Percentiles rank a stretch among this genome's conserved stretches.
These are phyloP conservation scores for Anastatica hierochuntica DNA, from an alignment of 345 rosid genomes.

Conservation along the genomic window DNA sequence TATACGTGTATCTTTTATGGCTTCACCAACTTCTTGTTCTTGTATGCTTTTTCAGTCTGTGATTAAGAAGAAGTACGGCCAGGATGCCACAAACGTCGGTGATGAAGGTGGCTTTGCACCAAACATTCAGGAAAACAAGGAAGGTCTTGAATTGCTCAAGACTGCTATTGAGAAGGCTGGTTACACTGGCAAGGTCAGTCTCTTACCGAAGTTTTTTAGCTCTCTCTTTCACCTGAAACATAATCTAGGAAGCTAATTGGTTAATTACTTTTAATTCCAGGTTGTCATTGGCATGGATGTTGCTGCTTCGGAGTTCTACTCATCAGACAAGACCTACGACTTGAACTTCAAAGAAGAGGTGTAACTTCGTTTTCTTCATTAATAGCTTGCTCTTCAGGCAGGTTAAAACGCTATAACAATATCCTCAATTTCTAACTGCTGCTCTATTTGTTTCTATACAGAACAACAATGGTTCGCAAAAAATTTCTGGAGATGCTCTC, in stretches of 20 bases:
- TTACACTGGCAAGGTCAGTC: slow-evolving; percentile 71
- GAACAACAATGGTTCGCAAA: slow-evolving; percentile 79
- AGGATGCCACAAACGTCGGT: slow-evolving; percentile 97
- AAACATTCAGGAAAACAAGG: slow-evolving; percentile 98
- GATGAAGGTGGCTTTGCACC: slow-evolving; percentile 99
- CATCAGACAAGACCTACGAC: slow-evolving; percentile 68
- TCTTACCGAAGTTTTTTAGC: background rate
- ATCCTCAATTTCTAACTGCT: background rate
- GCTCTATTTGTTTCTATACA: slow-evolving; percentile 19
- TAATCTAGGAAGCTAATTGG: background rate
- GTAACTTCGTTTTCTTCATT: background rate
- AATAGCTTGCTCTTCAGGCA: background rate
- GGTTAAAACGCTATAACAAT: background rate
- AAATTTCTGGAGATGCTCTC: slow-evolving; percentile 79
- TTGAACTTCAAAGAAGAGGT: slow-evolving; percentile 87
- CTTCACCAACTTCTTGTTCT: background rate
- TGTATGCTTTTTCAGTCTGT: slow-evolving; percentile 14
- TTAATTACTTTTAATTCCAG: slow-evolving; percentile 36
- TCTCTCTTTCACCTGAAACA: background rate
- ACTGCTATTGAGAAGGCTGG: slow-evolving; percentile 93
- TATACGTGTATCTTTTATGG: too few species aligned
- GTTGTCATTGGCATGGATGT: slow-evolving; percentile 99
- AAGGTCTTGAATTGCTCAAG: slow-evolving; percentile 91
- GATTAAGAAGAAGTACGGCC: slow-evolving; percentile 71
- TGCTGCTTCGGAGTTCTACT: slow-evolving; percentile 94